Percentiles rank a stretch among this genome's conserved stretches.
Conservation (phyloP, 2,329 filamentous ascomycete species). For the Elsinoe necatrix region DNA sequence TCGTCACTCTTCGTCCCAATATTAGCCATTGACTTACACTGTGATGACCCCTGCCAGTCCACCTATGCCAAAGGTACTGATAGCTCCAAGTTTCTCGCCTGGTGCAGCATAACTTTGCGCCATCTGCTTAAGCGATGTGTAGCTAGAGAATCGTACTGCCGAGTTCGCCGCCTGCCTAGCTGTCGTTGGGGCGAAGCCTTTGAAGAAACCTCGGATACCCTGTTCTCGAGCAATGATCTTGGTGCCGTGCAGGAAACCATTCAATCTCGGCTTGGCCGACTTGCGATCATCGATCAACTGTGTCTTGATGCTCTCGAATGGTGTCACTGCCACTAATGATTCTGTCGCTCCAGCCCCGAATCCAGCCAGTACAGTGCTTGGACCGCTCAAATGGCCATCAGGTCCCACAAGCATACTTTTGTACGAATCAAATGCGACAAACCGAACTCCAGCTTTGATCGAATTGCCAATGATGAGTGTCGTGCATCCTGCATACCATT, state of each 20-base stretch:
- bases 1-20: background rate
- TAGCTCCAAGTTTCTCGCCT: conserved; percentile 82
- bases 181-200: conserved; percentile 91
- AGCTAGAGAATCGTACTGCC: conserved; percentile 81
- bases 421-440: conserved; percentile 94
- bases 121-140: conserved; percentile 79
- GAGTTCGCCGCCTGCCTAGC: conserved; percentile 91
- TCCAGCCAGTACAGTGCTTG: conserved; percentile 82
- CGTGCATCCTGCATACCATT: conserved; percentile 98
- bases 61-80: conserved; percentile 85
- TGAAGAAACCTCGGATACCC: conserved; percentile 87
- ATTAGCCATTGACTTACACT: conserved; percentile 50
- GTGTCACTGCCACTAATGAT: conserved; percentile 85
- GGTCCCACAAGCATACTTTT: conserved; percentile 73
- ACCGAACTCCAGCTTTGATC: conserved; percentile 89
- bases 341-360: conserved; percentile 94
- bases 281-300: conserved; percentile 97
- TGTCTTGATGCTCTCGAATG: conserved; percentile 97
- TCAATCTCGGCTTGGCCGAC: conserved; percentile 71
- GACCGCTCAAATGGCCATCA: conserved; percentile 81
- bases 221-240: conserved; percentile 80
- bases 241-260: conserved; percentile 84
- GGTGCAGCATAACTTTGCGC: conserved; percentile 89
- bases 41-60: conserved; percentile 84
- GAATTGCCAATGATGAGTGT: conserved; percentile 96